Percentiles rank a stretch among this genome's conserved stretches.
Conservation (phyloP, 108 stramenopile genomes). For the Stephanodiscus minutulus region DNA sequence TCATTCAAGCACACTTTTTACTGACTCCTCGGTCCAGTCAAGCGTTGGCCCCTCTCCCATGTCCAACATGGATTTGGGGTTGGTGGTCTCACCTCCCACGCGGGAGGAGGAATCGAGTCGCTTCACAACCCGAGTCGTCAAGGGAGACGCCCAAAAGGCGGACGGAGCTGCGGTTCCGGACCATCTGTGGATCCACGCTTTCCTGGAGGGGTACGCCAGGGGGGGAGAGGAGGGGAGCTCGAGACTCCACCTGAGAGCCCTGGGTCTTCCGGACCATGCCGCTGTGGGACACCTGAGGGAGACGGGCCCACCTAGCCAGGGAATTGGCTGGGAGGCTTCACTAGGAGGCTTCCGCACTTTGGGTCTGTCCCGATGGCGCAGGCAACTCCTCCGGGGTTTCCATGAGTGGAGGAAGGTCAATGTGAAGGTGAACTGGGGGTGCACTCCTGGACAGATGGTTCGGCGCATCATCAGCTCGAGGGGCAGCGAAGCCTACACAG, state of each 20-base stretch:
- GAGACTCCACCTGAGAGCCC: too few species aligned
- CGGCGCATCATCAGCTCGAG: neutral
- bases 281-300: neutral
- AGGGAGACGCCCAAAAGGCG: slow-evolving; percentile 6
- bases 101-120: too few species aligned
- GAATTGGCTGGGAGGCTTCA: too few species aligned
- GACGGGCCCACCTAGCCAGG: neutral
- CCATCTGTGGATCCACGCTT: slow-evolving; percentile 3
- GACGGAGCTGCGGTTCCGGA: slow-evolving; percentile 4
- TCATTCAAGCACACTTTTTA: neutral
- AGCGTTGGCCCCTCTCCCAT: neutral
- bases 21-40: too few species aligned
- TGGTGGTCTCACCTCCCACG: too few species aligned
- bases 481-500: too few species aligned
- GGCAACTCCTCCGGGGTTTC: neutral
- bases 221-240: neutral
- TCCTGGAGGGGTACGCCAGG: neutral
- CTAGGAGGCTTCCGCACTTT: neutral
- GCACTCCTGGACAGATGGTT: neutral
- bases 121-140: too few species aligned
- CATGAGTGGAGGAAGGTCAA: neutral
- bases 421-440: neutral
- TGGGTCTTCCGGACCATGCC: neutral
- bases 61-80: neutral
- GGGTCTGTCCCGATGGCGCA: neutral